phyloP scores from a whole-genome alignment of 2,329 filamentous ascomycete species.

The Tetracladium maxilliforme region DNA sequence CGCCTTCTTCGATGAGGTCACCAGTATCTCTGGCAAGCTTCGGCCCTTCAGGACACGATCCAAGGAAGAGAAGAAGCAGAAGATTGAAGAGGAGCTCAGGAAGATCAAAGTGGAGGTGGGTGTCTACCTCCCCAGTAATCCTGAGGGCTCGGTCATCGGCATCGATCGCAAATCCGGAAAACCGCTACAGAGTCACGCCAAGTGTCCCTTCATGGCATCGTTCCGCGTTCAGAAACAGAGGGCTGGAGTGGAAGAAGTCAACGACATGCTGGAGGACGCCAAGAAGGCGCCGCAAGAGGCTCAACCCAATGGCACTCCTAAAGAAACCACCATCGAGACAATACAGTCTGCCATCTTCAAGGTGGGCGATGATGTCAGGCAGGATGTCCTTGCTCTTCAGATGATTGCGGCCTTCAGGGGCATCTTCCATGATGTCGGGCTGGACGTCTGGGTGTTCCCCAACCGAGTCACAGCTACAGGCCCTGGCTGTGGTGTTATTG shows the following conservation, averaged over 20 bases:
- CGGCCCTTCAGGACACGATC: constrained; percentile 83
- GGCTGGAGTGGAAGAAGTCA: constrained; percentile 30
- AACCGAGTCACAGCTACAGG: constrained; percentile 96
- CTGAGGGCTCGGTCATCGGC: constrained; percentile 90
- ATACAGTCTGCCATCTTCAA: constrained; percentile 99
- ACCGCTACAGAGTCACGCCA: constrained; percentile 92
- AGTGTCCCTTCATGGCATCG: constrained; percentile 97
- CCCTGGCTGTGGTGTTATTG: constrained; percentile 93
- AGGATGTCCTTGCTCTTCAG: constrained; percentile 90
- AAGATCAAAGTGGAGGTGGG: constrained; percentile 96
- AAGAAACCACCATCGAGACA: constrained; percentile 62
- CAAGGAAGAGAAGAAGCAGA: constrained; percentile 96
- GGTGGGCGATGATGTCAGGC: constrained; percentile 93
- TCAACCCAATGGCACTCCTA: constrained; percentile 10
- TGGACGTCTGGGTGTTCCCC: constrained; percentile 94
- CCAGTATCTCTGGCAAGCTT: constrained; percentile 85
- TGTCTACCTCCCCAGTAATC: constrained; percentile 93
- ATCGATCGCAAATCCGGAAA: constrained; percentile 98
- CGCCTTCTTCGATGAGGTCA: constrained; percentile 95
- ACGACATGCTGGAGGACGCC: constrained; percentile 33
- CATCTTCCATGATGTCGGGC: constrained; percentile 87
- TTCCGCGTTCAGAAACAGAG: constrained; percentile 87
- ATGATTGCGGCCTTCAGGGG: constrained; percentile 97
- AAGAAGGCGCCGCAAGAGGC: constrained; percentile 17
- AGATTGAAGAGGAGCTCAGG: constrained; percentile 95